Evolutionary conservation across 345 rosid species (phyloP).

Genomic region (Eucalyptus curtisii): DNA sequence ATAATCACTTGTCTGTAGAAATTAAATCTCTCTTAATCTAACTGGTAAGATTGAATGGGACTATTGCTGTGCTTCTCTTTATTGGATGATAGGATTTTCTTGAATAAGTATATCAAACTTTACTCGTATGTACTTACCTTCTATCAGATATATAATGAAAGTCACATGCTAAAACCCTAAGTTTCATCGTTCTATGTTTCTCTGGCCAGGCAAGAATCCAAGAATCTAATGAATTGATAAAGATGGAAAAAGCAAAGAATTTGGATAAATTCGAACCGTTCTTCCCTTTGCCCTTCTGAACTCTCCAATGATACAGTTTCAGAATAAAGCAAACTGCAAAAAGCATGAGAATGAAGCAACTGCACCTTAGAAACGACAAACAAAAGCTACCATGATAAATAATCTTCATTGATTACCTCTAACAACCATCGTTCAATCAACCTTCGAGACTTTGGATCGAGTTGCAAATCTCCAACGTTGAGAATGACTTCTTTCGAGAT

Average conservation of each 20-base stretch:
- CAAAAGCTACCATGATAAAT: neutral
- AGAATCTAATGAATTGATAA: neutral
- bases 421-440: neutral
- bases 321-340: neutral
- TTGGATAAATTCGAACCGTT: neutral
- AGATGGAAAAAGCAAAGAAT: neutral
- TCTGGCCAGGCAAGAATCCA: neutral
- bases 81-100: neutral
- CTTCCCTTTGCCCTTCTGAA: neutral
- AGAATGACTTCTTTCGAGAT: neutral
- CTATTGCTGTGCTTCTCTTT: neutral
- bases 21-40: neutral
- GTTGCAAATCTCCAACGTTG: neutral
- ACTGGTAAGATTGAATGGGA: neutral
- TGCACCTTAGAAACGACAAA: neutral
- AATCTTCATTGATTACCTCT: neutral
- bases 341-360: neutral
- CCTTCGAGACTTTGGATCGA: neutral
- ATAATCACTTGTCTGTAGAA: accelerated
- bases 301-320: neutral
- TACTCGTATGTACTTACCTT: neutral
- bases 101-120: neutral
- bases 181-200: neutral
- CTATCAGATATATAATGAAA: neutral
- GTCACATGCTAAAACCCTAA: neutral